These are phyloP conservation scores for Phtheirospermum japonicum DNA, from an alignment of 257 asterid species.

Conservation along the genomic window DNA sequence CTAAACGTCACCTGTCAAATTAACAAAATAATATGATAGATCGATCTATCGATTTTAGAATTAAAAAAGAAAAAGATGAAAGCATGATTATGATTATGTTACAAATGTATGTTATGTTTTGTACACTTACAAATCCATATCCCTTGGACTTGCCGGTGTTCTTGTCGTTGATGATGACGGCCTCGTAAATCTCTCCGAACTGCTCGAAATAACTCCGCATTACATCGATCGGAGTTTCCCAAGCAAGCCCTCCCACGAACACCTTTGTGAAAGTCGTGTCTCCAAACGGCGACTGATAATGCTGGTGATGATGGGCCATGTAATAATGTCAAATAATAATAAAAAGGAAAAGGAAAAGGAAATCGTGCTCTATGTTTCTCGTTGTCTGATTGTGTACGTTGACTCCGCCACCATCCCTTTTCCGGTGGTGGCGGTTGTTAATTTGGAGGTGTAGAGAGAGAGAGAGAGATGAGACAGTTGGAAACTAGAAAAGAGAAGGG, in stretches of 20 bases:
- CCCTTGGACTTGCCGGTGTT: conserved; percentile 94
- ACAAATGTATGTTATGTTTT: no score
- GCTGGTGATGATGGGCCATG: conserved; percentile 84
- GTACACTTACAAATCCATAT: conserved; percentile 93
- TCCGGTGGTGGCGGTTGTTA: not conserved
- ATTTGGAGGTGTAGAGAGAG: conserved; percentile 27
- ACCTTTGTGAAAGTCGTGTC: conserved; percentile 92
- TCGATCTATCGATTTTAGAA: not conserved
- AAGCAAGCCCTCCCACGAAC: conserved; percentile 95
- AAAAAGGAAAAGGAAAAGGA: no score
- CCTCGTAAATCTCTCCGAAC: conserved; percentile 94
- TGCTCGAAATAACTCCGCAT: conserved; percentile 78
- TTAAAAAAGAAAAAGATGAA: not conserved
- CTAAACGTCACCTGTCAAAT: conserved; percentile 71
- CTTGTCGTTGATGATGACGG: conserved; percentile 93
- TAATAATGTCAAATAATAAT: not conserved
- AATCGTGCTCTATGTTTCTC: not conserved
- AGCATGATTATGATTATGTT: no score
- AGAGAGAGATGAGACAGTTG: conserved; percentile 68
- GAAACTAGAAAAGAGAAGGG: conserved; percentile 40
- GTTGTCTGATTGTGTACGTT: not conserved
- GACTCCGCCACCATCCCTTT: conserved; percentile 4
- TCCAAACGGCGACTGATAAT: conserved; percentile 96
- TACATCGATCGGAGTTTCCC: conserved; percentile 93
- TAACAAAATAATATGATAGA: no score